phyloP scores from a whole-genome alignment of 148 eudicot species.

The Dianthus caryophyllus region DNA sequence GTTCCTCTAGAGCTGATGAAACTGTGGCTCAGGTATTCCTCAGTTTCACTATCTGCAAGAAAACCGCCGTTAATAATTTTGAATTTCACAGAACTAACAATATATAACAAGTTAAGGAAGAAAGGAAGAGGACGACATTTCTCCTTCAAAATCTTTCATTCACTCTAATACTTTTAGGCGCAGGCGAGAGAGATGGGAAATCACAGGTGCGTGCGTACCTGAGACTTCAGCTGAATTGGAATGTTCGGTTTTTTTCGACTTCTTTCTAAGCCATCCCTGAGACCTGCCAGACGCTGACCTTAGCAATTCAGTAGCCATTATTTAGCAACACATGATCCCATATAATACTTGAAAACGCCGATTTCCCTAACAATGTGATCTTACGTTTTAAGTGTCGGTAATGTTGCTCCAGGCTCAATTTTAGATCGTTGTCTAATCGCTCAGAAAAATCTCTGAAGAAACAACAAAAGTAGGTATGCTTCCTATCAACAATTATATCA shows the following conservation, averaged over 20 bases:
- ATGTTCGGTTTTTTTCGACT: slow-evolving; percentile 40
- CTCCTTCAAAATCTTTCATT: no score
- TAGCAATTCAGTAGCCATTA: slow-evolving; percentile 41
- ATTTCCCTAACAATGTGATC: neutral
- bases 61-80: neutral
- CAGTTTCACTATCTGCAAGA: slow-evolving; percentile 44
- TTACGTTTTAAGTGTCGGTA: neutral
- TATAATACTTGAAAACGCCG: slow-evolving; percentile 19
- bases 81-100: neutral
- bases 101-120: no score
- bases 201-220: slow-evolving; percentile 34
- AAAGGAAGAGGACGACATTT: no score
- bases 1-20: slow-evolving; percentile 29
- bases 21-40: slow-evolving; percentile 32
- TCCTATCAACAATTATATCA: neutral
- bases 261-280: slow-evolving; percentile 46
- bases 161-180: no score
- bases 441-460: neutral
- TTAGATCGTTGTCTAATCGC: neutral
- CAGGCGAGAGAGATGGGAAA: neutral
- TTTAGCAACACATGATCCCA: slow-evolving; percentile 16
- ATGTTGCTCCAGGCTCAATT: neutral
- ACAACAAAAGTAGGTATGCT: neutral
- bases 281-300: slow-evolving; percentile 34
- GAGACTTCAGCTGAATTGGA: slow-evolving; percentile 37